Evolutionary conservation across 352 stramenopile genomes (phyloP), one percentile per base, ranked within the genome.

Genomic region (Saprolegnia diclina): DNA sequence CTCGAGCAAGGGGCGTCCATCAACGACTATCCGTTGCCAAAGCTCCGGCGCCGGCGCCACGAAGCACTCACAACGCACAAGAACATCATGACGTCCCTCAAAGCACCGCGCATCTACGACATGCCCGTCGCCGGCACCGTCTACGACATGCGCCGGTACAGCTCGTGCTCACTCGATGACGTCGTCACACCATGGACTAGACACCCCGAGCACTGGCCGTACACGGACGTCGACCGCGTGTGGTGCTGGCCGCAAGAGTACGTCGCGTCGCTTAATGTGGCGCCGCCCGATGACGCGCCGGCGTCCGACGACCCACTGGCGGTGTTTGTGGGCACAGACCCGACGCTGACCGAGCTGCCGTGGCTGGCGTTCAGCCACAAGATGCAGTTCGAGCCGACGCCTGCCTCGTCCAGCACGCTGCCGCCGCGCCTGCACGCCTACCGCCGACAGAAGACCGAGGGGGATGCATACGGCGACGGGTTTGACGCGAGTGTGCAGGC

Each of bases 401-500:
- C 42, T 14, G 11, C 42, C 13, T n/a, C 42, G 11, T 48, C 3
- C 42, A 48, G 42, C 42, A 55, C 57, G 6, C 40, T 54, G 14
- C 57, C 38, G 6, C 11, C 24, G 19, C 26, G 48, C 5, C 22
- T 66, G 57, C 57, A 44, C 32, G 11, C 40, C 44, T 54, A 38
- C 35, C 11, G 13, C 5, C 32, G 32, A 13, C 7, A 10, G 2
- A 7, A 10, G 40, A 19, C 22, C 11, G 29, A 19, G 2, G 24
- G n/a, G n/a, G 57, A 66, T 38, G 38, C n/a, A 13, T 66, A 42
- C 50, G 57, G 57, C 6, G 18, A 29, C 16, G 29, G 19, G 9
- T 66, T 66, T 55, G 57, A 45, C 21, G n/a, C 57, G 21, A 38
- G 10, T 21, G 63, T 87, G 3, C 35, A 77, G 54, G 73, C 75